Evolutionary conservation across 805 yeast species (phyloP).

Genomic region (Wickerhamia fluorescens): DNA sequence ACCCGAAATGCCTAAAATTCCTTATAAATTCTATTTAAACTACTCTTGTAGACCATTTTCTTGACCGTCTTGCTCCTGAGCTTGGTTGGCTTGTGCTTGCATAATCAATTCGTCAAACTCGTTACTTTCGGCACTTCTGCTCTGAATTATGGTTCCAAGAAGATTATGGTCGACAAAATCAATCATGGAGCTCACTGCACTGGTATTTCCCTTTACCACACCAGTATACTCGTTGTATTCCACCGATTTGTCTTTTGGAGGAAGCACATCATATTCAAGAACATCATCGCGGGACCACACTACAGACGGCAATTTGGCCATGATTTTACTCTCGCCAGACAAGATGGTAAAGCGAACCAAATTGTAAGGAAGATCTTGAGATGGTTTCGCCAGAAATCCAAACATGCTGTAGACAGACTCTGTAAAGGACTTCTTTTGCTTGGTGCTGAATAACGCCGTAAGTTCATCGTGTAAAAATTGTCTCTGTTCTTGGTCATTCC

Average conservation of each 20-base stretch:
- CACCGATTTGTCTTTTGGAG: slow-evolving; percentile 40
- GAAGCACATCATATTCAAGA: slow-evolving; percentile 65
- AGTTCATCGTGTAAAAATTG: slow-evolving; percentile 43
- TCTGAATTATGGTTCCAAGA: slow-evolving; percentile 37
- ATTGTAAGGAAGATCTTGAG: slow-evolving; percentile 43
- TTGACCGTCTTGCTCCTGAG: not conserved
- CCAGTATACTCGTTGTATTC: slow-evolving; percentile 37
- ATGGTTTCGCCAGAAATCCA: slow-evolving; percentile 2
- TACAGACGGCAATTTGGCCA: slow-evolving; percentile 59
- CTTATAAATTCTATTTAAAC: too few species aligned
- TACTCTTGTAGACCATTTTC: not conserved
- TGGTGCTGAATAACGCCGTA: slow-evolving; percentile 5
- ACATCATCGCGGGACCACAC: slow-evolving; percentile 59
- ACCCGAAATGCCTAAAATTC: too few species aligned
- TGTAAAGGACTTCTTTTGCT: not conserved
- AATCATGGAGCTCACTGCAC: slow-evolving; percentile 24
- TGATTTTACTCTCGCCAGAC: slow-evolving; percentile 62
- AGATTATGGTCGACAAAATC: slow-evolving; percentile 42
- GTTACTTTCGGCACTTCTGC: slow-evolving; percentile 18
- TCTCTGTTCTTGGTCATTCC: slow-evolving; percentile 44
- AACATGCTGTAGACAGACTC: slow-evolving; percentile 11
- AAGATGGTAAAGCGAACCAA: slow-evolving; percentile 61
- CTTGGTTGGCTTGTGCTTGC: slow-evolving; percentile 8
- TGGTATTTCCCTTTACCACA: slow-evolving; percentile 6
- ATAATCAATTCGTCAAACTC: slow-evolving; percentile 12